Evolutionary conservation across 352 stramenopile genomes (phyloP).

Genomic region (Elongisporangium anandrum): DNA sequence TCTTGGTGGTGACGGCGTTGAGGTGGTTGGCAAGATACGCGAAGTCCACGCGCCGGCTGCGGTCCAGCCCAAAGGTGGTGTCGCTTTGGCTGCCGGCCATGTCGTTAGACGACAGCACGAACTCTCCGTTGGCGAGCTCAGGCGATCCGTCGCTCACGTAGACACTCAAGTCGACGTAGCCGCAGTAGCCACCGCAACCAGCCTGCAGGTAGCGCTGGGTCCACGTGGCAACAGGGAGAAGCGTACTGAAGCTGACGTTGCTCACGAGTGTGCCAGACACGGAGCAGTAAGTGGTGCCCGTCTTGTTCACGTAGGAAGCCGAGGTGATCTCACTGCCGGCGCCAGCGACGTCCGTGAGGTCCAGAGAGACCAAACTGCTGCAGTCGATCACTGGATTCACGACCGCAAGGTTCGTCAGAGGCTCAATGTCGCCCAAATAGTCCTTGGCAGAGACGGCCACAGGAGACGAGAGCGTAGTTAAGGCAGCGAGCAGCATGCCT

Average conservation of each 20-base stretch:
- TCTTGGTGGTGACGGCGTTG: no score
- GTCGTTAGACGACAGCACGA: conserved; percentile 23
- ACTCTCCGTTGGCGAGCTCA: conserved; percentile 17
- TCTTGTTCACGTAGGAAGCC: conserved; percentile 11
- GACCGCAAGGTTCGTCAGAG: not conserved
- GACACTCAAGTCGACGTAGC: conserved; percentile 19
- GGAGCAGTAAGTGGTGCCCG: conserved; percentile 17
- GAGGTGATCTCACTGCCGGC: conserved; percentile 7
- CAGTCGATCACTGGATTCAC: conserved; percentile 15
- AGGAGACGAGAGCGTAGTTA: no score
- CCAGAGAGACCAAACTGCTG: conserved; percentile 14
- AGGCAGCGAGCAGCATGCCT: no score
- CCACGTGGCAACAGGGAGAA: conserved; percentile 28
- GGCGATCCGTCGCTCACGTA: conserved; percentile 17
- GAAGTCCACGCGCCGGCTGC: conserved; percentile 19
- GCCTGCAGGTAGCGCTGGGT: conserved; percentile 38
- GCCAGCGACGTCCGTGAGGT: conserved; percentile 18
- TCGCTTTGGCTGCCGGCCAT: conserved; percentile 26
- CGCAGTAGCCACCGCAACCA: conserved; percentile 31
- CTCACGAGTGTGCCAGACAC: conserved; percentile 21
- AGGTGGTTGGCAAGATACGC: conserved; percentile 33
- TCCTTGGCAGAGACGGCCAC: no score
- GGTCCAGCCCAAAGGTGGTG: conserved; percentile 18
- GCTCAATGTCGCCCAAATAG: not conserved
- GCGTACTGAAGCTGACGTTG: conserved; percentile 15